phyloP scores from a whole-genome alignment of 331 rosid species.

The Phaseolus coccineus region DNA sequence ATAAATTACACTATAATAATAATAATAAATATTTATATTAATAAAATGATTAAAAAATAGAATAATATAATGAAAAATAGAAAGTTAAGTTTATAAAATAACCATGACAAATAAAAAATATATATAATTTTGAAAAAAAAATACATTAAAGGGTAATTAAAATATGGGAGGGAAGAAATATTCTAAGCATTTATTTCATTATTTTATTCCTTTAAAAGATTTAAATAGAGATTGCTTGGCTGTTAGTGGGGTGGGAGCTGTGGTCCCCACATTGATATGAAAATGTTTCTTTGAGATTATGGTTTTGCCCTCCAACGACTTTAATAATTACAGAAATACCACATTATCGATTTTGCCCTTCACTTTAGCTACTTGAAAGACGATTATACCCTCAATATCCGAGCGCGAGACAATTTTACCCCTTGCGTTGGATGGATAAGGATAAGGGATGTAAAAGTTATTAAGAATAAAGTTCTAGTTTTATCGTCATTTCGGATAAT shows the following conservation, averaged over 20 bases:
- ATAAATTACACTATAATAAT: no score
- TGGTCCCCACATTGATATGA: constrained; percentile 48
- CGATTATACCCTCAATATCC: neutral
- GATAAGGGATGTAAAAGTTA: constrained; percentile 29
- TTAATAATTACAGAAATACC: neutral
- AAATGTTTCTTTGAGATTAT: constrained; percentile 30
- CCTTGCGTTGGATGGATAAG: constrained; percentile 6
- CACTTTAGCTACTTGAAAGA: neutral
- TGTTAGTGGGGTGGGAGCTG: constrained; percentile 45
- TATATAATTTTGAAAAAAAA: neutral
- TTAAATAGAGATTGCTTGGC: constrained; percentile 45
- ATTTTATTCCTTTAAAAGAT: constrained; percentile 45
- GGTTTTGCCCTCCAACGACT: constrained; percentile 37
- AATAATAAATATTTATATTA: no score
- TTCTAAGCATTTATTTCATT: constrained; percentile 20
- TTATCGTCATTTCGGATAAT: neutral
- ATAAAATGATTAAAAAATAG: no score
- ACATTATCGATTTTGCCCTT: constrained; percentile 14
- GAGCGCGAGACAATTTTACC: neutral
- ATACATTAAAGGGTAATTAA: neutral
- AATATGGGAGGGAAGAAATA: constrained; percentile 30
- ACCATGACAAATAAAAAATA: neutral
- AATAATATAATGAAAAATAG: no score
- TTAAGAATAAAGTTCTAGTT: neutral
- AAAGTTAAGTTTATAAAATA: no score